Conservation (phyloP, 768 basidiomycete genomes). For the Suillus americanus region DNA sequence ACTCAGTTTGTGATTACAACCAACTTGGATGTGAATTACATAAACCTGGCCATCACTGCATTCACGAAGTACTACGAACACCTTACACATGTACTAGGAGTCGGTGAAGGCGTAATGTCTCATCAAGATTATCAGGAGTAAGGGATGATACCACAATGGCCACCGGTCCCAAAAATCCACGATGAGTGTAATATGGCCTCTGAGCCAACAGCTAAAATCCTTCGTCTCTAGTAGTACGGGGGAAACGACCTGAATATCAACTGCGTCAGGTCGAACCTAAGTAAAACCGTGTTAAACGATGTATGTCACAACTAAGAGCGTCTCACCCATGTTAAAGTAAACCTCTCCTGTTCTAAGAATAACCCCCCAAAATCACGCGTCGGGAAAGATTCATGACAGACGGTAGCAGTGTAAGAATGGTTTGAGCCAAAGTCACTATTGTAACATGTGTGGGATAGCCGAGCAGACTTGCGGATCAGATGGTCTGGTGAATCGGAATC, state of each 20-base stretch:
- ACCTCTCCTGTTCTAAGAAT: not conserved
- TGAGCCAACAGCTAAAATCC: not conserved
- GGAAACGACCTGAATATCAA: not conserved
- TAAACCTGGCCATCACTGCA: not conserved
- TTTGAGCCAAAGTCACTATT: not conserved
- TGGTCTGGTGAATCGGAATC: not conserved
- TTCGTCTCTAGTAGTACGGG: not conserved
- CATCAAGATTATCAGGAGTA: not conserved
- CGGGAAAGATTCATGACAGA: not conserved
- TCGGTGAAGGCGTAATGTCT: not conserved
- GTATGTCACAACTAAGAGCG: not conserved
- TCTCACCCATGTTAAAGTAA: not conserved
- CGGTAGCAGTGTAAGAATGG: not conserved
- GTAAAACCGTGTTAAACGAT: not conserved
- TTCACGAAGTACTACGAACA: not conserved
- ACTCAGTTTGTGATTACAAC: too few relatives aligned
- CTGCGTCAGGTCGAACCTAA: not conserved
- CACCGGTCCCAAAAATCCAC: not conserved
- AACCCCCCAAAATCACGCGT: not conserved
- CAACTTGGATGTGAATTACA: too few relatives aligned
- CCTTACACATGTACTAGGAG: not conserved
- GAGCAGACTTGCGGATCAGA: not conserved
- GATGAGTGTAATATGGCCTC: not conserved
- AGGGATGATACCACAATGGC: not conserved
- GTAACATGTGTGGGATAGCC: not conserved